Conservation (phyloP, 2,329 filamentous ascomycete species). For the Diaporthe sp. region DNA sequence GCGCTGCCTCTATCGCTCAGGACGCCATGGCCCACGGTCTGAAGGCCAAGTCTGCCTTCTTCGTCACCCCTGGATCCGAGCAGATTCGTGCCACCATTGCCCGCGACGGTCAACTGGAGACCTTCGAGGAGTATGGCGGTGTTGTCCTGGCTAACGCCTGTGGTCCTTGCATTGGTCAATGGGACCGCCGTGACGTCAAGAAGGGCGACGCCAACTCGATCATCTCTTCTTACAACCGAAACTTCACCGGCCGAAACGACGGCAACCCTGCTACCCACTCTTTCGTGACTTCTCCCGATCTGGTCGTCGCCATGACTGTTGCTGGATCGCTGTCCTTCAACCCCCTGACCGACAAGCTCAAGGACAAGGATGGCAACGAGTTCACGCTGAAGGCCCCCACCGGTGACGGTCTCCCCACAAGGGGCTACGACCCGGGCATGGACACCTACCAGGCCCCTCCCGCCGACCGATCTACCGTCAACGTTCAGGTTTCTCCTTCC, state of each 20-base stretch:
- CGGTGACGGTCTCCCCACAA: constrained; percentile 82
- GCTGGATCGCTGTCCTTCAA: constrained; percentile 79
- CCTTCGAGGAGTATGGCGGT: constrained; percentile 96
- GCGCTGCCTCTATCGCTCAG: constrained; percentile 89
- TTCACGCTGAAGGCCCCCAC: constrained; percentile 87
- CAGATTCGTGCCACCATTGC: constrained; percentile 95
- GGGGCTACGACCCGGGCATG: constrained; percentile 88
- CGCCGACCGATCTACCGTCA: constrained; percentile 77
- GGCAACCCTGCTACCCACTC: constrained; percentile 60
- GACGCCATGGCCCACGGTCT: constrained; percentile 93
- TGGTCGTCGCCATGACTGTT: constrained; percentile 57
- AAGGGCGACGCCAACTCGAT: constrained; percentile 98
- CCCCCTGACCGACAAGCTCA: constrained; percentile 90
- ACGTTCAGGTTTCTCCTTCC: constrained; percentile 85
- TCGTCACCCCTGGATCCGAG: constrained; percentile 95
- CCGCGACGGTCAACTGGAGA: constrained; percentile 90
- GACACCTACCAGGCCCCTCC: constrained; percentile 98
- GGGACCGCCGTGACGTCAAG: constrained; percentile 93
- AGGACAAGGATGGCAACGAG: constrained; percentile 96
- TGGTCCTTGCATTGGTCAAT: constrained; percentile 93
- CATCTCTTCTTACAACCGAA: constrained; percentile 99
- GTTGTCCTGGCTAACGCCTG: constrained; percentile 96
- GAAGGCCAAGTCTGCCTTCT: constrained; percentile 94
- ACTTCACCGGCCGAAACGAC: constrained; percentile 97
- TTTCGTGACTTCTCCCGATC: constrained; percentile 61